A percentile compares a stretch with the other conserved stretches of the same genome.
Evolutionary conservation across 2,329 filamentous ascomycete species (phyloP).

Genomic region (Leptographium radiaticola): DNA sequence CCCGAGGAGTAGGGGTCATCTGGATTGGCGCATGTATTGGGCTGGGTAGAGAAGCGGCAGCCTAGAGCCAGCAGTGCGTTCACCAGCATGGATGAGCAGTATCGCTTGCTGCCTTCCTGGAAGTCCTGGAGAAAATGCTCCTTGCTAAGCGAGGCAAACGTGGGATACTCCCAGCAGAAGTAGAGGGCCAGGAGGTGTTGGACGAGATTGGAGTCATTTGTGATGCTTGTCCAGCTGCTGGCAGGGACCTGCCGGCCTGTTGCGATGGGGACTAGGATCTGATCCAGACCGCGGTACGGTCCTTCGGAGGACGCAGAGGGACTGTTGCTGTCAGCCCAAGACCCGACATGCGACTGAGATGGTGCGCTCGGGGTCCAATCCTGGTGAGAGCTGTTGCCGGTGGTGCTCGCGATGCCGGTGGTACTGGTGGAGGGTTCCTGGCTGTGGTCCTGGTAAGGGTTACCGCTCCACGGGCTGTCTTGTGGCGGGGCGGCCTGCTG

Average conservation of each 20-base stretch:
- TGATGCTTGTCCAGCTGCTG: constrained; percentile 47
- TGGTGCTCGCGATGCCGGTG: no score
- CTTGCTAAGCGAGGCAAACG: constrained; percentile 59
- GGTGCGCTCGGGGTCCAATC: constrained; percentile 30
- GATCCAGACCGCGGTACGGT: constrained; percentile 28
- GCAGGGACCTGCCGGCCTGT: constrained; percentile 29
- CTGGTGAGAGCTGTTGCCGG: constrained; percentile 30
- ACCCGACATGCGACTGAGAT: constrained; percentile 32
- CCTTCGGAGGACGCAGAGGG: constrained; percentile 13
- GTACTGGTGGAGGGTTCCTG: constrained; percentile 27
- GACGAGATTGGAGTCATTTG: constrained; percentile 42
- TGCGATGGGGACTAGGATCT: constrained; percentile 33
- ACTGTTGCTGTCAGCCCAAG: constrained; percentile 33
- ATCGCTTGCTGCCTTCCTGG: constrained; percentile 43
- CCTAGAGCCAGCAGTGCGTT: constrained; percentile 54
- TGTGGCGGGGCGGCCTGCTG: background rate
- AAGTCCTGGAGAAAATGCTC: constrained; percentile 59
- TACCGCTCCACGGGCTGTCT: constrained; percentile 30
- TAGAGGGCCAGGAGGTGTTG: constrained; percentile 53
- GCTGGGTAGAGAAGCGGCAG: constrained; percentile 55
- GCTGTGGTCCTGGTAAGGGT: constrained; percentile 29
- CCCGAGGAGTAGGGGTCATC: constrained; percentile 52
- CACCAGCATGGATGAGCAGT: constrained; percentile 54
- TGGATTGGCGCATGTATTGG: constrained; percentile 48
- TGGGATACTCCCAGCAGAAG: constrained; percentile 67